These are phyloP conservation scores for Fusarium secorum DNA, from an alignment of 2,329 filamentous ascomycete species.

Conservation along the genomic window DNA sequence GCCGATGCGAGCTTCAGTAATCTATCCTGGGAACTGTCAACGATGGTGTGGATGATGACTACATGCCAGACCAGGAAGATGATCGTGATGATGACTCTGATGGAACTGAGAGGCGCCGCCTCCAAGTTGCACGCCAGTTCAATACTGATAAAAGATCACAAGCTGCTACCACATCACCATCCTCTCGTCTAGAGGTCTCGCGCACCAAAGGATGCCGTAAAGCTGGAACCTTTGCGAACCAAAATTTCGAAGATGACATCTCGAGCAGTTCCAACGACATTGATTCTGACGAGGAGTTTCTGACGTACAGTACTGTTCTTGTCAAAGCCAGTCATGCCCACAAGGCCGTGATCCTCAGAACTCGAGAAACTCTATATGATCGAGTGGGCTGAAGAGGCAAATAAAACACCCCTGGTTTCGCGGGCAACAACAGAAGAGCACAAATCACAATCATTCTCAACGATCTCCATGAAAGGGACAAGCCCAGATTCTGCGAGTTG, in stretches of 20 bases:
- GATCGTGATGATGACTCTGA: not conserved
- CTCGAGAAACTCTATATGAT: not conserved
- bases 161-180: not conserved
- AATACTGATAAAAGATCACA: not conserved
- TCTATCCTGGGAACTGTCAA: not conserved
- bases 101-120: not conserved
- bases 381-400: not conserved
- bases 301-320: not conserved
- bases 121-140: not conserved
- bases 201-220: not conserved
- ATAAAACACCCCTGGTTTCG: not conserved
- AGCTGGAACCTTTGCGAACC: not conserved
- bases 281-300: not conserved
- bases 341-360: not conserved
- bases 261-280: not conserved
- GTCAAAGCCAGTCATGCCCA: not conserved
- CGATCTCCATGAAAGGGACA: not conserved
- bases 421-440: not conserved
- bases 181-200: not conserved
- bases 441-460: not conserved
- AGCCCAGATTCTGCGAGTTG: not conserved
- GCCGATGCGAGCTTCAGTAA: not conserved
- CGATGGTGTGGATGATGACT: not conserved
- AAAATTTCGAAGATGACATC: not conserved
- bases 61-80: too few species aligned